A percentile compares a stretch with the other conserved stretches of the same genome.
Conservation (phyloP, 495 filamentous ascomycete genomes). For the Durotheca rogersii region DNA sequence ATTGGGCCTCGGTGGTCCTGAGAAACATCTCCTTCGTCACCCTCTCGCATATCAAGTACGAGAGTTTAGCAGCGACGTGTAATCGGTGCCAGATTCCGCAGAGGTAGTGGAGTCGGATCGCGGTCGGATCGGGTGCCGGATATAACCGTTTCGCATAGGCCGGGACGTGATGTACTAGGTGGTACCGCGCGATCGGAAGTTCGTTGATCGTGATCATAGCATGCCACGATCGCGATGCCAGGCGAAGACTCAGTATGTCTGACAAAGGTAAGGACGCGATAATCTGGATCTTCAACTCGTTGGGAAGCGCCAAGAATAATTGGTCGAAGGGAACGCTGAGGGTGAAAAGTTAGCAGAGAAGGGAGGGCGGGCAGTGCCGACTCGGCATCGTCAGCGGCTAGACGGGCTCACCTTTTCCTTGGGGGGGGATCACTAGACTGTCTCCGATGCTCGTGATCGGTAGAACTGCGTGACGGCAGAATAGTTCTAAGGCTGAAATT, state of each 20-base stretch:
- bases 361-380: neutral
- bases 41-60: conserved; percentile 54
- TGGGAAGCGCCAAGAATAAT: conserved; percentile 52
- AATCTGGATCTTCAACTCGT: conserved; percentile 58
- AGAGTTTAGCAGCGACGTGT: conserved; percentile 56
- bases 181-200: conserved; percentile 55
- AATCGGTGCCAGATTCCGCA: conserved; percentile 60
- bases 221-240: conserved; percentile 55
- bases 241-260: conserved; percentile 52
- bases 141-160: conserved; percentile 55
- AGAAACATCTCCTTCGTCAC: conserved; percentile 59
- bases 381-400: neutral
- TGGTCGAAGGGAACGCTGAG: conserved; percentile 46
- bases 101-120: conserved; percentile 55
- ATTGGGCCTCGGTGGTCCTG: conserved; percentile 49
- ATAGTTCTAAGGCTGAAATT: conserved; percentile 35
- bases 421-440: conserved; percentile 23
- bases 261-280: conserved; percentile 56
- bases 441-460: conserved; percentile 32
- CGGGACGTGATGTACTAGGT: conserved; percentile 54
- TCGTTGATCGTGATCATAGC: conserved; percentile 58
- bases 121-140: conserved; percentile 43
- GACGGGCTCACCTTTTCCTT: conserved; percentile 21
- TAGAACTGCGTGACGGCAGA: conserved; percentile 32
- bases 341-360: conserved; percentile 12